A percentile compares a stretch with the other conserved stretches of the same genome.
These are phyloP conservation scores for Alternaria tenuissima DNA, from an alignment of 2,329 filamentous ascomycete genomes.

Conservation along the genomic window DNA sequence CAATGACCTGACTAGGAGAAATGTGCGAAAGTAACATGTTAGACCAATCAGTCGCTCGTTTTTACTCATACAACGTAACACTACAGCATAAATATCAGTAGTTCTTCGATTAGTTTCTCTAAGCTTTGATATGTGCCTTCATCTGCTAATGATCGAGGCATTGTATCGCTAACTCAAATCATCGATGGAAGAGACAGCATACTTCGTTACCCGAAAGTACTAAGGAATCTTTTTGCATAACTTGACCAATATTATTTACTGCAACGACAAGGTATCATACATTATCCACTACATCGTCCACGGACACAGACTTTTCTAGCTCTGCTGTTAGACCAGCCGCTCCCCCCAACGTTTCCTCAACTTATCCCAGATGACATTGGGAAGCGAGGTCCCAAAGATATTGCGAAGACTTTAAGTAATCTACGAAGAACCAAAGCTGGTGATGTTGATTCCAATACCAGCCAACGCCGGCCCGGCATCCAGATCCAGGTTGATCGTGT, in stretches of 20 bases:
- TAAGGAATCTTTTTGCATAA: too few relatives aligned
- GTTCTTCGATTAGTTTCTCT: too few relatives aligned
- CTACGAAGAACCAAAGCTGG: slow-evolving; percentile 14
- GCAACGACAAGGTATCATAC: slow-evolving; percentile 8
- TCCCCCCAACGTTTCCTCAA: neutral
- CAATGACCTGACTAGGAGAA: too few relatives aligned
- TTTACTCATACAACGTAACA: too few relatives aligned
- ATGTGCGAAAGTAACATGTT: too few relatives aligned
- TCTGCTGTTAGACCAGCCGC: neutral
- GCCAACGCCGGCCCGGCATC: slow-evolving; percentile 49
- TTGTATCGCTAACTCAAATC: too few relatives aligned
- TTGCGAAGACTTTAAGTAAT: neutral
- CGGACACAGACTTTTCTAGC: neutral
- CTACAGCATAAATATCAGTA: too few relatives aligned
- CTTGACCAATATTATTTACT: neutral
- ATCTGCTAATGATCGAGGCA: too few relatives aligned
- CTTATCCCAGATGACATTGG: neutral
- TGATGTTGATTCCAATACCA: slow-evolving; percentile 38
- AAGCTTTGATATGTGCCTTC: too few relatives aligned
- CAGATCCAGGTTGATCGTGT: slow-evolving; percentile 62
- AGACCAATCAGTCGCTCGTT: too few relatives aligned
- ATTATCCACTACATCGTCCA: neutral
- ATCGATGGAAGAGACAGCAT: too few relatives aligned
- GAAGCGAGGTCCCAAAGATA: neutral
- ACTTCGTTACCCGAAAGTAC: too few relatives aligned